Evolutionary conservation across 768 basidiomycete species (phyloP).

Genomic region (Boletales sp.): DNA sequence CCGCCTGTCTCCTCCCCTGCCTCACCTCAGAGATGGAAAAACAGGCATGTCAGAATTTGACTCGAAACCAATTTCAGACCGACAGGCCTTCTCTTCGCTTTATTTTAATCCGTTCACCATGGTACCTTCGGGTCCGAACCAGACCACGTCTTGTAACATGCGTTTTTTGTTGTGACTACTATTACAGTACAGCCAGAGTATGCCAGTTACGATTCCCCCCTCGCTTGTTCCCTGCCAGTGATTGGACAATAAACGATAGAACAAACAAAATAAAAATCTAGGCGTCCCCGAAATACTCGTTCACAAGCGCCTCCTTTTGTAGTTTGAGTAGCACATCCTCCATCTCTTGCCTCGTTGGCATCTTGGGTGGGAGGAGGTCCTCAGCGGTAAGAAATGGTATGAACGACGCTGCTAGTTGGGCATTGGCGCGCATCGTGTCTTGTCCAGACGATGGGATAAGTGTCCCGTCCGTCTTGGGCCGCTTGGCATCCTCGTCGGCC

Average conservation of each 20-base stretch:
- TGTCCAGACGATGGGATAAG: not conserved
- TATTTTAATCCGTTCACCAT: no score
- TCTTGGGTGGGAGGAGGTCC: constrained; percentile 67
- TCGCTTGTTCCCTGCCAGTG: no score
- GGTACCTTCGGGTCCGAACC: no score
- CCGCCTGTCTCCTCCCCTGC: no score
- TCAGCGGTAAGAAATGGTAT: constrained; percentile 75
- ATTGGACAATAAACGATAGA: constrained; percentile 3
- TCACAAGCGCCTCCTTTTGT: constrained; percentile 77
- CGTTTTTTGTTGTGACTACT: no score
- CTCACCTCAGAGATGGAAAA: no score
- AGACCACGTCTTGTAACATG: no score
- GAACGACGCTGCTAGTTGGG: constrained; percentile 60
- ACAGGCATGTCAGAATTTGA: no score
- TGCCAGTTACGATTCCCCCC: no score
- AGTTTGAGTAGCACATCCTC: constrained; percentile 69
- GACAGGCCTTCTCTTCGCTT: no score
- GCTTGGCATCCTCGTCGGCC: constrained; percentile 28
- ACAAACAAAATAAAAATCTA: constrained; percentile 9
- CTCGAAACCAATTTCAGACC: no score
- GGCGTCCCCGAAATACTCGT: constrained; percentile 66
- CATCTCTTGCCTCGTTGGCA: constrained; percentile 78
- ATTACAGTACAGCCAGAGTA: no score
- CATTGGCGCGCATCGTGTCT: constrained; percentile 31
- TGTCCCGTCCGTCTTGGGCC: constrained; percentile 6